Percentiles rank a stretch among this genome's conserved stretches.
These are phyloP conservation scores for Hypsizygus ulmarius DNA, from an alignment of 1,284 basidiomycete species.

Conservation along the genomic window DNA sequence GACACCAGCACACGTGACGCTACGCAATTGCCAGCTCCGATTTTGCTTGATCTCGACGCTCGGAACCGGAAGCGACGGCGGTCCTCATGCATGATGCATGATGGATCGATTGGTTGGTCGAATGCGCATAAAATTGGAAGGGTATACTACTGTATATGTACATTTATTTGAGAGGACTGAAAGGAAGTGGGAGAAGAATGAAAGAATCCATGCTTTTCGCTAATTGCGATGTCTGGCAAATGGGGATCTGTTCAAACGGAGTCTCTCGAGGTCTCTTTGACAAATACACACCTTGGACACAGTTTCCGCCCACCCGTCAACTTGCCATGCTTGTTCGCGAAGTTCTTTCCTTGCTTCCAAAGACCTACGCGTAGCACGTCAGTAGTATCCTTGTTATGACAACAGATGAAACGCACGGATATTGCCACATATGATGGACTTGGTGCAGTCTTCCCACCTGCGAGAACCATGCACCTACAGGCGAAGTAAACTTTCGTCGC, in stretches of 20 bases:
- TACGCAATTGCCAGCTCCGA: slow-evolving; percentile 12
- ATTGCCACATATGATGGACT: slow-evolving; percentile 95
- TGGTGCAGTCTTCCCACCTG: slow-evolving; percentile 89
- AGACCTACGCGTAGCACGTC: slow-evolving; percentile 43
- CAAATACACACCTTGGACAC: slow-evolving; percentile 72
- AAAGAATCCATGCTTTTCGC: slow-evolving; percentile 77
- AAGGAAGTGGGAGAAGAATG: slow-evolving; percentile 71
- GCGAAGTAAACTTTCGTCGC: slow-evolving; percentile 76
- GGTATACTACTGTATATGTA: slow-evolving; percentile 4
- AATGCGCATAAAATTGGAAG: slow-evolving; percentile 3
- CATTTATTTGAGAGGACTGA: slow-evolving; percentile 74
- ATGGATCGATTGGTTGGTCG: background rate
- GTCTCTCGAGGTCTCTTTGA: slow-evolving; percentile 1
- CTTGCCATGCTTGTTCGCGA: slow-evolving; percentile 87
- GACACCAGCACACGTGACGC: slow-evolving; percentile 19
- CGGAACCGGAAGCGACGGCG: slow-evolving; percentile 1
- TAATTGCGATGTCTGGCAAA: slow-evolving; percentile 69
- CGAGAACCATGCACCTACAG: slow-evolving; percentile 93
- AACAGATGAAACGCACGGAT: slow-evolving; percentile 58
- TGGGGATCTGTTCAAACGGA: slow-evolving; percentile 10
- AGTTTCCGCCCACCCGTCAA: slow-evolving; percentile 93
- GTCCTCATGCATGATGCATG: background rate
- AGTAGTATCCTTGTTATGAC: slow-evolving; percentile 1
- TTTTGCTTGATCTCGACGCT: slow-evolving; percentile 5
- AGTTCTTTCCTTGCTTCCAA: slow-evolving; percentile 79